phyloP scores from a whole-genome alignment of 352 stramenopile genomes.

The Phytopythium chamaehyphon region DNA sequence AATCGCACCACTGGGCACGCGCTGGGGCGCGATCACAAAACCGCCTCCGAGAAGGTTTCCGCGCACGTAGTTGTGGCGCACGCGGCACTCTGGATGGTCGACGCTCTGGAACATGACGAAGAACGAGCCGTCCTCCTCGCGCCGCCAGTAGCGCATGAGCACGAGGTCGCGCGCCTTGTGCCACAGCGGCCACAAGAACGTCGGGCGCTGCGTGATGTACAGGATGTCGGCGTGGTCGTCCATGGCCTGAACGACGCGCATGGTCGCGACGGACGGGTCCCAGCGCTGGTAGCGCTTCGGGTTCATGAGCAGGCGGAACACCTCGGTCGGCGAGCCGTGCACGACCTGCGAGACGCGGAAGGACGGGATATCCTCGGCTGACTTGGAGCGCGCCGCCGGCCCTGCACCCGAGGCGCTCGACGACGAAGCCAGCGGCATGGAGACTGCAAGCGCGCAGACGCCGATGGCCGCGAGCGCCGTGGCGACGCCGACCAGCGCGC shows the following conservation, averaged over 20 bases:
- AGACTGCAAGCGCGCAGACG: slow-evolving; percentile 63
- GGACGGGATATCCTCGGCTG: slow-evolving; percentile 76
- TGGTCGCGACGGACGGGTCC: slow-evolving; percentile 72
- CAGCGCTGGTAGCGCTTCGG: slow-evolving; percentile 77
- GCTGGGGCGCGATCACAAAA: slow-evolving; percentile 85
- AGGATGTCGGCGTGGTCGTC: slow-evolving; percentile 89
- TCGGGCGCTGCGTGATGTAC: slow-evolving; percentile 83
- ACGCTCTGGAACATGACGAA: slow-evolving; percentile 91
- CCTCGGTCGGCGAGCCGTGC: slow-evolving; percentile 76
- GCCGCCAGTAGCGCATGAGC: slow-evolving; percentile 86
- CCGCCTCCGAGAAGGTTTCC: slow-evolving; percentile 73
- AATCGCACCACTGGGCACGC: slow-evolving; percentile 69
- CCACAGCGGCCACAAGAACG: slow-evolving; percentile 83
- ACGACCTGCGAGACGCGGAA: slow-evolving; percentile 84
- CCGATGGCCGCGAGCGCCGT: slow-evolving; percentile 59
- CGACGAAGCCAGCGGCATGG: not conserved
- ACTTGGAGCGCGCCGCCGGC: slow-evolving; percentile 9
- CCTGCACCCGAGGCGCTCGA: not conserved
- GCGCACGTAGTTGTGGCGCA: slow-evolving; percentile 85
- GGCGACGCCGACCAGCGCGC: slow-evolving; percentile 78
- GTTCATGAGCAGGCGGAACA: slow-evolving; percentile 86
- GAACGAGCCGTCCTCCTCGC: slow-evolving; percentile 86
- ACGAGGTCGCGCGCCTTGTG: slow-evolving; percentile 84
- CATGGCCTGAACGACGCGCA: slow-evolving; percentile 82
- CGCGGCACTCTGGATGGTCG: slow-evolving; percentile 78